Percentiles rank a stretch among this genome's conserved stretches.
These are phyloP conservation scores for Globisporangium sylvaticum DNA, from an alignment of 352 stramenopile species.

Conservation along the genomic window DNA sequence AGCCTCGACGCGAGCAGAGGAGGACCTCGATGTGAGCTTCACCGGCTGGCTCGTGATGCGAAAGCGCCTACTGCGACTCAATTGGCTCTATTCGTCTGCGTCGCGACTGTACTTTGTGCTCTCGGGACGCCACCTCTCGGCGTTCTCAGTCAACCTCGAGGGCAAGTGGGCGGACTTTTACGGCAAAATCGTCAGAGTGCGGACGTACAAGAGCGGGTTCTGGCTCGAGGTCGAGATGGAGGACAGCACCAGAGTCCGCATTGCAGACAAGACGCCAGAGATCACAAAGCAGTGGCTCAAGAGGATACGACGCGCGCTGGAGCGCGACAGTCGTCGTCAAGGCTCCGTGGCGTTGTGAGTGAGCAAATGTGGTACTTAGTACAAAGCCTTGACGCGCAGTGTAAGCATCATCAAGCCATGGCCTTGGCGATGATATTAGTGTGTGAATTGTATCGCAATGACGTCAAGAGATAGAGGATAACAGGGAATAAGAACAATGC, in stretches of 20 bases:
- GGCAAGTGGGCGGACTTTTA: slow-evolving; percentile 33
- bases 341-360: neutral
- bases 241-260: slow-evolving; percentile 21
- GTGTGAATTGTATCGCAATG: too few species aligned
- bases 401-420: too few species aligned
- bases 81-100: slow-evolving; percentile 19
- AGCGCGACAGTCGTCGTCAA: neutral
- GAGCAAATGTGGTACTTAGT: too few species aligned
- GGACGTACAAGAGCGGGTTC: slow-evolving; percentile 8
- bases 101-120: slow-evolving; percentile 36
- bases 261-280: slow-evolving; percentile 12
- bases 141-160: slow-evolving; percentile 39
- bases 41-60: slow-evolving; percentile 32
- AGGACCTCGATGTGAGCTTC: slow-evolving; percentile 13
- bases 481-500: too few species aligned
- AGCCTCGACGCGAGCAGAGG: neutral
- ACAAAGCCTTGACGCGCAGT: neutral
- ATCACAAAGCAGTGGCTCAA: slow-evolving; percentile 9
- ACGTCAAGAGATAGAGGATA: too few species aligned
- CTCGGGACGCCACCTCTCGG: slow-evolving; percentile 22
- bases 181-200: slow-evolving; percentile 21
- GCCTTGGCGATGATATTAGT: too few species aligned
- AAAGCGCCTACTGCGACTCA: slow-evolving; percentile 10
- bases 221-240: slow-evolving; percentile 15
- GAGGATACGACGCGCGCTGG: slow-evolving; percentile 11